Conservation (phyloP, 805 yeast genomes). For the Sugiyamaella boreocaroliniensis region DNA sequence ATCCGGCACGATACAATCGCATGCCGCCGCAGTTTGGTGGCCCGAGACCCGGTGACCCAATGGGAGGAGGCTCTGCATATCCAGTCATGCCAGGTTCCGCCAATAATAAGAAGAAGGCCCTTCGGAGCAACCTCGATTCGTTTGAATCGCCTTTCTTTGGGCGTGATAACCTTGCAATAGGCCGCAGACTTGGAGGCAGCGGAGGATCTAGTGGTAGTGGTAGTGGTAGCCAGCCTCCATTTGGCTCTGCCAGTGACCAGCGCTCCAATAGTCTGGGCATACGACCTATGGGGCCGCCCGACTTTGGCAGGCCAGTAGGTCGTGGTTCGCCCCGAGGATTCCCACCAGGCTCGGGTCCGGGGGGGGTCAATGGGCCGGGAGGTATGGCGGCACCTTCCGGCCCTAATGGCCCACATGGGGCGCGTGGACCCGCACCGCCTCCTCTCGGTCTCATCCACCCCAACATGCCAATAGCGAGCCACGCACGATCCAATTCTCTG, state of each 20-base stretch:
- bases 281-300: not conserved
- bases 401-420: not conserved
- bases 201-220: not conserved
- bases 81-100: not conserved
- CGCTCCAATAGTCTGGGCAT: not conserved
- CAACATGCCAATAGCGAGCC: not conserved
- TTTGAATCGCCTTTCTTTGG: conserved; percentile 17
- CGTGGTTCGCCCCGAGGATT: not conserved
- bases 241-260: not conserved
- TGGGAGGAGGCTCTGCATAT: not conserved
- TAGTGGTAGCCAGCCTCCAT: not conserved
- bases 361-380: not conserved
- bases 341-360: not conserved
- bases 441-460: not conserved
- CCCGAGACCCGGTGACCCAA: not conserved
- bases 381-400: not conserved
- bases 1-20: conserved; percentile 5
- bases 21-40: conserved; percentile 1
- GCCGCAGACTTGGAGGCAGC: not conserved
- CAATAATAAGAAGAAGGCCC: conserved; percentile 2
- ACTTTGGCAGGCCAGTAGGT: not conserved
- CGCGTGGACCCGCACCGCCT: not conserved
- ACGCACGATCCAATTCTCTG: not conserved
- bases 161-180: conserved; percentile 5
- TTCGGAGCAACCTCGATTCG: conserved; percentile 13